Conservation (phyloP, 257 asterid genomes). For the Solanum piurae region DNA sequence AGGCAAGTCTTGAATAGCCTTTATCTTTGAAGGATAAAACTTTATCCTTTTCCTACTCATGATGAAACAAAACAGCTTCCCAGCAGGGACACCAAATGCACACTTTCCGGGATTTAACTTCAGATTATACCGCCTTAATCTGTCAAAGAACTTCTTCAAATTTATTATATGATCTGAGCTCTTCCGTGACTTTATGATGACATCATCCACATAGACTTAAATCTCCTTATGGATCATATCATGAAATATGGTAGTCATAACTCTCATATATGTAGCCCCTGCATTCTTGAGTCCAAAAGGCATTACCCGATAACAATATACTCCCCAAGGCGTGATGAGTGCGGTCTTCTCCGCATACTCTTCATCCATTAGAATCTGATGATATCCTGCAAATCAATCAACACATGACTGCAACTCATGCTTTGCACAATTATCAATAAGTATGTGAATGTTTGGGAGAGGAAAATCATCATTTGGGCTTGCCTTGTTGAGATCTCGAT, state of each 20-base stretch:
- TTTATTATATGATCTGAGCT: neutral
- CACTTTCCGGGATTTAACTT: neutral
- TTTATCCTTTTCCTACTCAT: neutral
- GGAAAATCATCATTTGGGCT: neutral
- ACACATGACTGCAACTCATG: too few species aligned
- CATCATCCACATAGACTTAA: neutral
- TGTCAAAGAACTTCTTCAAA: neutral
- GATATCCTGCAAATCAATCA: neutral
- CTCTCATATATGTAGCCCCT: neutral
- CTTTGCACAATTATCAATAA: neutral
- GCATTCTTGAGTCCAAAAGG: neutral
- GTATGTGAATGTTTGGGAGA: neutral
- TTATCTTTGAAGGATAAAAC: neutral
- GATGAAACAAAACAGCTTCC: neutral
- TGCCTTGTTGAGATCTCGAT: neutral
- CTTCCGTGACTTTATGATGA: too few species aligned
- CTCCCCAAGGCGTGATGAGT: neutral
- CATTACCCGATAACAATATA: neutral
- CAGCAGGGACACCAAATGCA: neutral
- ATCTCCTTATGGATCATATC: neutral
- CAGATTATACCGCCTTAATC: neutral
- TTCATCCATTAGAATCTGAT: neutral
- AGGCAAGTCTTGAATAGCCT: neutral
- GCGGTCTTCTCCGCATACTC: neutral
- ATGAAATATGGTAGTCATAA: neutral